phyloP scores from a whole-genome alignment of 1,284 basidiomycete genomes.

The Heterobasidion occidentale region DNA sequence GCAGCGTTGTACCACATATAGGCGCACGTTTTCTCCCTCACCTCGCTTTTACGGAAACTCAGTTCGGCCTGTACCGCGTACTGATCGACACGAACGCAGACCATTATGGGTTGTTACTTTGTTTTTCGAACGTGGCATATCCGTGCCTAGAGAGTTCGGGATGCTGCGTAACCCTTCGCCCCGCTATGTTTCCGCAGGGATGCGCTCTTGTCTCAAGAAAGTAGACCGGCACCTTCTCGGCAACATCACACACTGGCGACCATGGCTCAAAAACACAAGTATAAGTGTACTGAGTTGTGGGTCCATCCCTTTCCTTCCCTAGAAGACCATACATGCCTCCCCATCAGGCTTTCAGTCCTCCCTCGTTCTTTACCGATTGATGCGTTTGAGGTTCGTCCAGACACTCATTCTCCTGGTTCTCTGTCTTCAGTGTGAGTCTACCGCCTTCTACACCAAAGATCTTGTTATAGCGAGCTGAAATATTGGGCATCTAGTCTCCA shows the following conservation, averaged over 20 bases:
- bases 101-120: not conserved
- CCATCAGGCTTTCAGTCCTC: not conserved
- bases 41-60: no score
- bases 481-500: not conserved
- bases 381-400: not conserved
- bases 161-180: not conserved
- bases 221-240: not conserved
- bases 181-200: not conserved
- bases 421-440: not conserved
- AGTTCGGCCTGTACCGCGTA: no score
- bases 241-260: not conserved
- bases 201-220: not conserved
- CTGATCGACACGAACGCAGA: no score
- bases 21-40: not conserved
- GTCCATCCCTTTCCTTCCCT: not conserved
- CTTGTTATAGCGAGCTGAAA: not conserved
- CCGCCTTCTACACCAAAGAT: not conserved
- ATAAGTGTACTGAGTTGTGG: not conserved
- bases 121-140: not conserved
- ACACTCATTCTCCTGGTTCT: not conserved
- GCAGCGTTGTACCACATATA: not conserved
- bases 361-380: not conserved
- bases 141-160: not conserved
- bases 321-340: not conserved
- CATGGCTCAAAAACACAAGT: not conserved